Evolutionary conservation across 192 early-diverging fungal genomes (phyloP), one percentile per base, ranked within the genome.

Genomic region (Coemansia reversa): DNA sequence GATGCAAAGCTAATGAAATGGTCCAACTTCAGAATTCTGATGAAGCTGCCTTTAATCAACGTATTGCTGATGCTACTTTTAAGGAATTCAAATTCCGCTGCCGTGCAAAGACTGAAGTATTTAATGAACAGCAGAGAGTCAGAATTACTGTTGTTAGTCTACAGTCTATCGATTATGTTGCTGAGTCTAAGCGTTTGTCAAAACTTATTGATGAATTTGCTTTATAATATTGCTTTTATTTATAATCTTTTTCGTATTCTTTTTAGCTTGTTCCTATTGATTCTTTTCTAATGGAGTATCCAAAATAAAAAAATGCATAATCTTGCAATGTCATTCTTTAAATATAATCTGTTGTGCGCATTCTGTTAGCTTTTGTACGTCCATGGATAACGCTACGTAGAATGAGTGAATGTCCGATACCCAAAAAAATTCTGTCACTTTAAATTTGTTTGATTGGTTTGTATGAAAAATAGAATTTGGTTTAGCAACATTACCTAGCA

Each of bases 81-180:
- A 86, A 86, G 60, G 63, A 84, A 63, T 92, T 86, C 66, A 79
- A 66, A 23, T 88, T 99, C 74, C 85, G 89, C 35, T 83, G 90
- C 70, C 75, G 87, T 52, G 93, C 90, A 22, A 95, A 93, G 78
- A 35, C 33, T 35, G 33, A 35, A 5, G 33, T 35, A 1, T 35
- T 35, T 35, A 35, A 35, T 35, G 90, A 91, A 11, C 71, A 66
- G 5, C 55, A 71, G 28, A 76, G 86, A 33, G 72, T 84, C 1
- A 75, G 87, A 12, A 79, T 82, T 50, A 72, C 67, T 3, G 81
- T 84, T 24, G n/a, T 88, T 0, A 53, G 70, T 11, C 66, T 76
- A 19, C 57, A 52, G 7, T 84, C 86, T 12, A 60, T 93, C 22
- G 84, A 91, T 57, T 90, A 66, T 81, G 84, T 77, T 4, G 70